Evolutionary conservation across 495 filamentous ascomycete species (phyloP), one percentile per base, ranked within the genome.

Genomic region (Lasiosphaeris hirsuta): DNA sequence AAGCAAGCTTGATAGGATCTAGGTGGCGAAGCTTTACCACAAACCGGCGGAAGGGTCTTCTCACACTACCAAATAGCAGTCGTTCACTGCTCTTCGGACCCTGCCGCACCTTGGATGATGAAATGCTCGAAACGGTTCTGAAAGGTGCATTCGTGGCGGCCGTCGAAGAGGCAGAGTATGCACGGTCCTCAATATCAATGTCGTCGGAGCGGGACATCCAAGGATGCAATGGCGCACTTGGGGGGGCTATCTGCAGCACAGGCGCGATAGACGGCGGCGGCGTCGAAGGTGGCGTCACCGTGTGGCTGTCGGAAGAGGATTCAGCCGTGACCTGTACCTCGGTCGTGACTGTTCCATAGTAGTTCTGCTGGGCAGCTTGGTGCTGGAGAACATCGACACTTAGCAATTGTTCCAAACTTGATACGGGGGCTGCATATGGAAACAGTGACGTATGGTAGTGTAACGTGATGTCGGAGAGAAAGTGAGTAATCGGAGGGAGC

Each of bases 1-100:
- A 96, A 2, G 86, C 84, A 72, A 86, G 86, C 43, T 87, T 85
- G 39, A 84, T 79, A 44, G 79, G 83, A 62, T 84, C 82, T 53
- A 80, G 75, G 56, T 77, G 71, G 51, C 51, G 60, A 43, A 78
- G 67, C 46, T 73, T 75, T 44, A 23, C 49, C 7, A 23, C 33
- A 48, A 65, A 63, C 38, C 54, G 57, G 36, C 41, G 56, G 62
- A 63, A 69, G 4, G 45, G 58, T 39, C 39, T 49, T 34, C 38
- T 61, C 65, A 46, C 60, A 9, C 58, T 30, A 60, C 59, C 37
- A 17, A 17, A 50, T 10, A 10, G 19, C 9, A 35, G 8, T 7
- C 51, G n/a, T 34, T 37, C 46, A 40, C 40, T n/a, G 17, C 39
- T 42, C n/a, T 62, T 35, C 55, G 53, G 18, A 65, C 63, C 43